Evolutionary conservation across 352 stramenopile species (phyloP).

Genomic region (Elongisporangium anandrum): DNA sequence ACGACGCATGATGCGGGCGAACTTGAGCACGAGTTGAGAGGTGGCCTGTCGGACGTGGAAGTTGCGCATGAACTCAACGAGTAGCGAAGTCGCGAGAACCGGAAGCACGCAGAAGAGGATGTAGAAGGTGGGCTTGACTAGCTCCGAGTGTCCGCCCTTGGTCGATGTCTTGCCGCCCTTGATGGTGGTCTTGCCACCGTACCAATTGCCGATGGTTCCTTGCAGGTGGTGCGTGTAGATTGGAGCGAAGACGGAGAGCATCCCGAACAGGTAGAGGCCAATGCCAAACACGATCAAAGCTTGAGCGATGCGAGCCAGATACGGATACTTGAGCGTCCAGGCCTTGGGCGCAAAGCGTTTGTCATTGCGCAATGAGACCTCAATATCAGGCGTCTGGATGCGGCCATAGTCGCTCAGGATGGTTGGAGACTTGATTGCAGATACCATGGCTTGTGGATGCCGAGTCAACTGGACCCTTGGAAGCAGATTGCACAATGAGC

Average conservation of each 20-base stretch:
- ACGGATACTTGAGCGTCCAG: background rate
- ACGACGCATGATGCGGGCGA: slow-evolving; percentile 11
- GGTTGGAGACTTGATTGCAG: no score
- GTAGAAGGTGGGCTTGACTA: slow-evolving; percentile 22
- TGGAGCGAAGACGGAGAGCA: background rate
- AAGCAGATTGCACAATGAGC: no score
- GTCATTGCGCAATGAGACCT: no score
- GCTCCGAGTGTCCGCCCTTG: slow-evolving; percentile 8
- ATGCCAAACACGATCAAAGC: slow-evolving; percentile 10
- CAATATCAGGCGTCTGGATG: no score
- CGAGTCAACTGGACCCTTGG: no score
- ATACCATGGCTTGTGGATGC: no score
- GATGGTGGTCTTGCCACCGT: background rate
- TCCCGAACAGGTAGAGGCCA: slow-evolving; percentile 23
- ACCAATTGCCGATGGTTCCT: background rate
- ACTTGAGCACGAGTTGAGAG: slow-evolving; percentile 5
- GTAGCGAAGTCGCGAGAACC: slow-evolving; percentile 9
- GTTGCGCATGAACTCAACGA: slow-evolving; percentile 15
- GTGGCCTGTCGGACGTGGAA: slow-evolving; percentile 15
- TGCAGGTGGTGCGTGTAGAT: no score
- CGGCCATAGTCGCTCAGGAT: no score
- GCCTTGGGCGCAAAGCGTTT: background rate
- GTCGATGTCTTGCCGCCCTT: background rate
- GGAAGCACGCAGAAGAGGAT: slow-evolving; percentile 24
- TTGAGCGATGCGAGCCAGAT: slow-evolving; percentile 12